phyloP scores from a whole-genome alignment of 306 rosid genomes.

The Adenanthera pavonina region DNA sequence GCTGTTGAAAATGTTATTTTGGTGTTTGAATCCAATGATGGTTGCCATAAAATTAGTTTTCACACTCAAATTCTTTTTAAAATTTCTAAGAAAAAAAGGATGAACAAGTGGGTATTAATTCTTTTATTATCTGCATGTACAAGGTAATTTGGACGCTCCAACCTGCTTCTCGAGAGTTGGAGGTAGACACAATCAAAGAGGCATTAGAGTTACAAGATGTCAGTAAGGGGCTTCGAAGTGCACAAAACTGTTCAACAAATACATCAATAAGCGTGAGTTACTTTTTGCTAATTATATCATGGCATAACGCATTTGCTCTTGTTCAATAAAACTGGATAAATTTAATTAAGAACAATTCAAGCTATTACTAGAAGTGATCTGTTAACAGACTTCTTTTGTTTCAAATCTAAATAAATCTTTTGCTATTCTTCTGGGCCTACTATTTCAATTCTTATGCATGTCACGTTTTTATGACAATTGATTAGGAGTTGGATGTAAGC shows the following conservation, averaged over 20 bases:
- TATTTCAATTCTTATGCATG: constrained; percentile 21
- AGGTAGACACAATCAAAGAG: constrained; percentile 56
- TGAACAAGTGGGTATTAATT: constrained; percentile 34
- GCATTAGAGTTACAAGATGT: constrained; percentile 41
- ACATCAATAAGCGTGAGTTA: constrained; percentile 47
- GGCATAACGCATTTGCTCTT: constrained; percentile 3
- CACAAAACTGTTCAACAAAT: constrained; percentile 38
- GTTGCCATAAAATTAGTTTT: constrained; percentile 10
- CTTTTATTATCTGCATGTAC: constrained; percentile 30
- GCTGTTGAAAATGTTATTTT: constrained; percentile 8
- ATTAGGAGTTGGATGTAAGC: constrained; percentile 33
- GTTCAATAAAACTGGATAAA: constrained; percentile 7
- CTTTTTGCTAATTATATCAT: constrained; percentile 4
- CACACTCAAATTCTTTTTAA: not conserved
- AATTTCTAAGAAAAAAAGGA: not conserved
- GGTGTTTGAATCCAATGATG: constrained; percentile 36
- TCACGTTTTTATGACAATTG: constrained; percentile 18
- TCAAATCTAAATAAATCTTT: constrained; percentile 28
- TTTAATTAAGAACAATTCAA: constrained; percentile 19
- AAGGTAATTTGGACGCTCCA: constrained; percentile 60
- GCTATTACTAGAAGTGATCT: constrained; percentile 17
- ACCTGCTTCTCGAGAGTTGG: constrained; percentile 55
- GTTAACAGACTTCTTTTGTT: constrained; percentile 15
- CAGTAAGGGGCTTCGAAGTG: constrained; percentile 32
- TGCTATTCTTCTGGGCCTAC: constrained; percentile 24